Evolutionary conservation across 129 eudicot species (phyloP), one percentile per base, ranked within the genome.

Genomic region (Apium graveolens): DNA sequence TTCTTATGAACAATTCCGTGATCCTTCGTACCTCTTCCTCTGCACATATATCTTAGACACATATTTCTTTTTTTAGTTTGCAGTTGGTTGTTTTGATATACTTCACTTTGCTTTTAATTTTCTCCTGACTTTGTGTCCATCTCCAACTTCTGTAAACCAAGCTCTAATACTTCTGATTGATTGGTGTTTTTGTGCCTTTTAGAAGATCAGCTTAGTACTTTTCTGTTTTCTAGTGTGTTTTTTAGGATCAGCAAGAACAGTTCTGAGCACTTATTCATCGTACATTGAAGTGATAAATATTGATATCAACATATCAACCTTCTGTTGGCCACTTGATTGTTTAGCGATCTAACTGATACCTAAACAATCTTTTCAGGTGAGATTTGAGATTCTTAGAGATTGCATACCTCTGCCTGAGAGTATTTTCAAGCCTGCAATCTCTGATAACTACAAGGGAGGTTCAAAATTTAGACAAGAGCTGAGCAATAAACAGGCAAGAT

Each of bases 401-500:
- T 82, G 85, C 76, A 77, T 82, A 57, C 85, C 85, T 77, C 26
- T 82, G 74, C 81, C 85, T 10, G 85, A 82, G 70, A 78, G 53
- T 55, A 44, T 37, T 53, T 82, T 82, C 37, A 82, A 55, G 35
- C 78, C 78, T 51, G 81, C 63, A 41, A 82, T 82, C 5, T 74
- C 29, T 70, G 85, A 82, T 68, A 82, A 82, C 74, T 82, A 82
- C 77, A 43, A 45, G 7, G 63, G 69, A 12, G 48, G 69, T 39
- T 10, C 73, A 43, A 82, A 77, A 60, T 82, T 82, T 55, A 77
- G 76, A 24, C 81, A 77, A 77, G 85, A 77, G 14, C 77, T 82
- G 43, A 82, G 70, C 35, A 10, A 14, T 51, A 68, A 42, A 68
- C 85, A 82, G 75, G 85, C 74, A 77, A 70, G 78, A 34, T 49